phyloP scores from a whole-genome alignment of 495 filamentous ascomycete genomes.

The Aspergillus haitiensis region DNA sequence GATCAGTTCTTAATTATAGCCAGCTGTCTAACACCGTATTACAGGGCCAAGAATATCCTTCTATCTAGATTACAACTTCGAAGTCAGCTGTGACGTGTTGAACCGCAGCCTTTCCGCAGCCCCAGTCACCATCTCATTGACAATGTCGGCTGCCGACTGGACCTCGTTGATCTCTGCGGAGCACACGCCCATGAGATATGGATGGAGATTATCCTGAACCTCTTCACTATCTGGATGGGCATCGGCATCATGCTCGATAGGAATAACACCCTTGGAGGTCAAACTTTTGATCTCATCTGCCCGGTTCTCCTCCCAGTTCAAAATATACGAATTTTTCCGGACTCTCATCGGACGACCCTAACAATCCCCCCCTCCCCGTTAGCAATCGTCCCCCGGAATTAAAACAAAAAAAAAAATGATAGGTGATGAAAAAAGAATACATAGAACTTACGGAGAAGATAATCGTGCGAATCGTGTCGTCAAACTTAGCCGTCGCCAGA shows the following conservation, averaged over 20 bases:
- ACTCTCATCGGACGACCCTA: constrained; percentile 88
- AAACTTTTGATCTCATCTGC: constrained; percentile 84
- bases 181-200: constrained; percentile 94
- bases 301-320: constrained; percentile 94
- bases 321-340: constrained; percentile 85
- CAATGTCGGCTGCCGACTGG: constrained; percentile 86
- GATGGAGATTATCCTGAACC: constrained; percentile 83
- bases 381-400: constrained; percentile 8
- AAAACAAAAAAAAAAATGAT: neutral
- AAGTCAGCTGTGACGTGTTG: too few species aligned
- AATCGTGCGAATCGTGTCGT: constrained; percentile 92
- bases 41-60: too few species aligned
- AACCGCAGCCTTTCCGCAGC: constrained; percentile 47
- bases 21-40: too few species aligned
- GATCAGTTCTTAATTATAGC: too few species aligned
- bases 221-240: constrained; percentile 74
- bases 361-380: constrained; percentile 12
- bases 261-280: constrained; percentile 81
- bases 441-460: constrained; percentile 76
- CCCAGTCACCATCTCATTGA: constrained; percentile 88
- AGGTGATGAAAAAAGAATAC: too few species aligned
- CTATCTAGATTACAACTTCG: too few species aligned
- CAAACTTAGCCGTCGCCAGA: constrained; percentile 83
- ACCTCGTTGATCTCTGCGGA: constrained; percentile 89
- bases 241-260: constrained; percentile 91